Conservation (phyloP, 768 basidiomycete genomes). For the Lactarius akahatsu region DNA sequence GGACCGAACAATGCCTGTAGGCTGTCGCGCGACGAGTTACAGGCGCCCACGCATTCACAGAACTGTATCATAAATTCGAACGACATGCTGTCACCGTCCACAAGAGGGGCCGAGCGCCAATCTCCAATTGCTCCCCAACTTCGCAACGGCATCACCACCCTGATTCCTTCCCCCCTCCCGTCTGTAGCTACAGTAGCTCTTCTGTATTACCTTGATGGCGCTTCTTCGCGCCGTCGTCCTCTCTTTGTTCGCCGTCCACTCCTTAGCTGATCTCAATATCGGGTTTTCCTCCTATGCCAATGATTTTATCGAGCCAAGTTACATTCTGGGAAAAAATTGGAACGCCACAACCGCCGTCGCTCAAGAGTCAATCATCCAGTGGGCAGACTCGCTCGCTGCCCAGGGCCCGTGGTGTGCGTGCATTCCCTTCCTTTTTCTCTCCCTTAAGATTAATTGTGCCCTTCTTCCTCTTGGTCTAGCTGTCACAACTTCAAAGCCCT, state of each 20-base stretch:
- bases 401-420: constrained; percentile 29
- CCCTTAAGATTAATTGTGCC: constrained; percentile 20
- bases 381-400: constrained; percentile 25
- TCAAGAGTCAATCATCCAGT: constrained; percentile 27
- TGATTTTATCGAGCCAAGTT: constrained; percentile 27
- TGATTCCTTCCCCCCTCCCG: too few relatives aligned
- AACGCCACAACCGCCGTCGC: constrained; percentile 20
- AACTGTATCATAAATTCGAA: constrained; percentile 12
- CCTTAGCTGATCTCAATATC: constrained; percentile 19
- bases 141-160: background rate
- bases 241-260: constrained; percentile 13
- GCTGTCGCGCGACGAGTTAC: background rate
- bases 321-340: constrained; percentile 20
- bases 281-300: constrained; percentile 22
- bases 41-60: background rate
- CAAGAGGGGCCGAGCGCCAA: constrained; percentile 32
- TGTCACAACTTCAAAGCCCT: constrained; percentile 32
- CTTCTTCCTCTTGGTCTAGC: constrained; percentile 3
- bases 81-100: constrained; percentile 32
- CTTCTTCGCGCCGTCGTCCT: constrained; percentile 6
- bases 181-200: background rate
- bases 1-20: background rate
- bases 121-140: constrained; percentile 25
- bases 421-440: constrained; percentile 20
- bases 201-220: constrained; percentile 27